Evolutionary conservation across 2,329 filamentous ascomycete species (phyloP), one percentile per base, ranked within the genome.

Genomic region (Alternaria sp.): DNA sequence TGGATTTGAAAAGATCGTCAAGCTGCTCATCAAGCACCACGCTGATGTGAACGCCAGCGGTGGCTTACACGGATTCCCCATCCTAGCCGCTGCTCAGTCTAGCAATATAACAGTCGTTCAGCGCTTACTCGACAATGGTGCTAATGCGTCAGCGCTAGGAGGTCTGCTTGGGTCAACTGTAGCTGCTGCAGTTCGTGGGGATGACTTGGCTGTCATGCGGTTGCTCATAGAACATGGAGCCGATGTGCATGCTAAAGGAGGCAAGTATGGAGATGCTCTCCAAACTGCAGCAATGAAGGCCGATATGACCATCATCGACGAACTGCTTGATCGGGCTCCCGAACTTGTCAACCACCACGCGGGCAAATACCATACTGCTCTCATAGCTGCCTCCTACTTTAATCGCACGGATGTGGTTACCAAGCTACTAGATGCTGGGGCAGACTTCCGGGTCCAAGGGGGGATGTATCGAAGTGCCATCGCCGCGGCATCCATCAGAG

Each of bases 161-260:
- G 68, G 68, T 0, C 26, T 58, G 7, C 59, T 57, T 48, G 59
- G 62, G 22, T 65, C 48, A 5, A 51, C 64, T 14, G 54, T 72
- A 7, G 56, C 62, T 26, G 70, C 74, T n/a, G 65, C 67, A 30
- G 57, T 46, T n/a, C 53, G 60, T 28, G 58, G 54, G 12, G 61
- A 68, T 28, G 42, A 67, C 41, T 20, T 63, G n/a, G 36, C 62
- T 1, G 54, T 70, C 0, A 54, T 76, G 4, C 43, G 65, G 43
- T 32, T 65, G 5, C 60, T 77, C 22, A 59, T 76, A 18, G 58
- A 70, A 8, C 55, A 59, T 38, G 67, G 69, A 20, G 74, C 72
- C 12, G 58, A 70, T 54, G 49, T 66, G 7, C 65, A 65, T 38
- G 46, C 57, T 2, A 54, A 54, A 41, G 66, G 66, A 38, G 66